Percentiles rank a stretch among this genome's conserved stretches.
Conservation (phyloP, 805 yeast genomes). For the Pichia manshurica region DNA sequence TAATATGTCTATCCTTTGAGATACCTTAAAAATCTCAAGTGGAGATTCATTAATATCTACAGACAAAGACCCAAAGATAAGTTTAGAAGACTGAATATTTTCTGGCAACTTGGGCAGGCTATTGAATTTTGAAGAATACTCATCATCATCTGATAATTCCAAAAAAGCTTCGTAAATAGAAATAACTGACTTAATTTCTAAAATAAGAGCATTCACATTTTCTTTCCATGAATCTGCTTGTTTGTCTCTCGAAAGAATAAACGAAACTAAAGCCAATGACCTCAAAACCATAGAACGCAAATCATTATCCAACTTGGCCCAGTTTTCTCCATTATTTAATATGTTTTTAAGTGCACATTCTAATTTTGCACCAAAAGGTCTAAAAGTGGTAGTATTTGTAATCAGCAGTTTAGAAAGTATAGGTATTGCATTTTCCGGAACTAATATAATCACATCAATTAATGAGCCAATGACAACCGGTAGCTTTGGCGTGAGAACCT, state of each 20-base stretch:
- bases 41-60: constrained; percentile 55
- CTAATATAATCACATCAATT: constrained; percentile 39
- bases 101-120: constrained; percentile 34
- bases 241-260: constrained; percentile 47
- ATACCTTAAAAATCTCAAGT: constrained; percentile 43
- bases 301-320: constrained; percentile 33
- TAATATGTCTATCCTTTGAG: constrained; percentile 45
- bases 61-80: constrained; percentile 42
- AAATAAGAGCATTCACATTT: constrained; percentile 42
- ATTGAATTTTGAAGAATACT: constrained; percentile 36
- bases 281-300: constrained; percentile 40
- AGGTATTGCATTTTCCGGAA: constrained; percentile 35
- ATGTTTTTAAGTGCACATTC: constrained; percentile 39
- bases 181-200: constrained; percentile 50
- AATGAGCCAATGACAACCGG: constrained; percentile 53
- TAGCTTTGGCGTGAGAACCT: constrained; percentile 73
- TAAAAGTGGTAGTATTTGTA: constrained; percentile 70
- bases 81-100: constrained; percentile 14
- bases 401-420: constrained; percentile 40
- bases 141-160: constrained; percentile 51
- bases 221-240: constrained; percentile 42
- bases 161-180: constrained; percentile 55
- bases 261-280: constrained; percentile 50
- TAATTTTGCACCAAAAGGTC: constrained; percentile 68
- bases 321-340: constrained; percentile 31